Percentiles rank a stretch among this genome's conserved stretches.
phyloP scores from a whole-genome alignment of 495 filamentous ascomycete genomes.

The Penicillium malachiteum region DNA sequence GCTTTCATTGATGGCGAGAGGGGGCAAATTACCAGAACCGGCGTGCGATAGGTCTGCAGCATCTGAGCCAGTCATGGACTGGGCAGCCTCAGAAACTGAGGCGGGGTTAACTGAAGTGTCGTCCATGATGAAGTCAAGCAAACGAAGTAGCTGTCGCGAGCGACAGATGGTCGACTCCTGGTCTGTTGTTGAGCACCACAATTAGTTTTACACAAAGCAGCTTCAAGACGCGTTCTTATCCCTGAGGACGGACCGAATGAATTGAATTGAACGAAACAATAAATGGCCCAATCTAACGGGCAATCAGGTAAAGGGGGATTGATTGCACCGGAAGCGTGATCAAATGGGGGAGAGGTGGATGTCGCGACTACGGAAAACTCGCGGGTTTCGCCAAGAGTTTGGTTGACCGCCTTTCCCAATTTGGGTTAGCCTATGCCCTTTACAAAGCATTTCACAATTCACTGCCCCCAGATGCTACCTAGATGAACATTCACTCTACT shows the following conservation, averaged over 20 bases:
- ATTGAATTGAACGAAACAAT: not conserved
- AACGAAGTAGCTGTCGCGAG: constrained; percentile 34
- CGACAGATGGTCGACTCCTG: constrained; percentile 36
- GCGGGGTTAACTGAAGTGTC: constrained; percentile 29
- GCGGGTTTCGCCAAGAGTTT: constrained; percentile 25
- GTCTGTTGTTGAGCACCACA: constrained; percentile 16
- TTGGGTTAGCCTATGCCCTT: constrained; percentile 4
- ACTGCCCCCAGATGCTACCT: too few species aligned
- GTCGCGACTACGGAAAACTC: constrained; percentile 36
- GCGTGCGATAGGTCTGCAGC: constrained; percentile 26
- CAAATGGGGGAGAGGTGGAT: constrained; percentile 20
- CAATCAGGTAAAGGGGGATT: constrained; percentile 15
- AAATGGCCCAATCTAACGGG: constrained; percentile 16
- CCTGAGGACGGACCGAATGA: not conserved
- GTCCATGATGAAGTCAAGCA: constrained; percentile 37
- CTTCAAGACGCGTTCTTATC: constrained; percentile 4
- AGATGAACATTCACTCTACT: not conserved
- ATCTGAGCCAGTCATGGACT: constrained; percentile 26
- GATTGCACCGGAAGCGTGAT: constrained; percentile 25
- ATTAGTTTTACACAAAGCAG: constrained; percentile 18
- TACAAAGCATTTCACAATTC: not conserved
- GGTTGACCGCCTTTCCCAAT: constrained; percentile 15
- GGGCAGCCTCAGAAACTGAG: constrained; percentile 31
- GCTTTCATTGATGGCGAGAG: constrained; percentile 1
- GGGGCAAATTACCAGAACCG: constrained; percentile 33